phyloP scores from a whole-genome alignment of 2,329 filamentous ascomycete genomes.

The Leptoxyphium fumago region DNA sequence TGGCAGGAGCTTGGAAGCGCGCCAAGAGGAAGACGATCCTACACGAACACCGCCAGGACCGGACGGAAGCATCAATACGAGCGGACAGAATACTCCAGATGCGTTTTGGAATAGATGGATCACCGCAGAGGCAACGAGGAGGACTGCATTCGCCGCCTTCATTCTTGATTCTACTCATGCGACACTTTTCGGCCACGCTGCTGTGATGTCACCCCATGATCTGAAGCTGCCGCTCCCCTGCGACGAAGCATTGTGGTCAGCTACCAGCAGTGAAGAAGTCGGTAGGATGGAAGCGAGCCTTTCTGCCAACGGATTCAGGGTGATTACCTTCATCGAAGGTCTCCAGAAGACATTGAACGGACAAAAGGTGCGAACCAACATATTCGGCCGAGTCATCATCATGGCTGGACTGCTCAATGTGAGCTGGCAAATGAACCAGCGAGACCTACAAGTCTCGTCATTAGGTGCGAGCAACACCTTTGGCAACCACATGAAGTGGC shows the following conservation, averaged over 20 bases:
- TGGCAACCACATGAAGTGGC: slow-evolving; percentile 83
- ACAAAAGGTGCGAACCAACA: slow-evolving; percentile 77
- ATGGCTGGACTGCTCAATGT: slow-evolving; percentile 91
- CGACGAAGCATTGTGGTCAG: slow-evolving; percentile 84
- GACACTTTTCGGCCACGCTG: slow-evolving; percentile 95
- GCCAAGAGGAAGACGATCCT: slow-evolving; percentile 53
- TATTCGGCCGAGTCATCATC: slow-evolving; percentile 80
- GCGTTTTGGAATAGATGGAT: slow-evolving; percentile 97
- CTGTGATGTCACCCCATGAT: slow-evolving; percentile 93
- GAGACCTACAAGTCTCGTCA: slow-evolving; percentile 82
- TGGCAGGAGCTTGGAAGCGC: slow-evolving; percentile 73
- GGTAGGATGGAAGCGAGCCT: slow-evolving; percentile 69
- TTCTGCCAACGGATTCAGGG: slow-evolving; percentile 66
- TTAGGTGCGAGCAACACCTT: slow-evolving; percentile 66
- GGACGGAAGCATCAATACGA: slow-evolving; percentile 30
- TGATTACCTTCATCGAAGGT: slow-evolving; percentile 76
- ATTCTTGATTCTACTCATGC: slow-evolving; percentile 91
- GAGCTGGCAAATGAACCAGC: slow-evolving; percentile 94
- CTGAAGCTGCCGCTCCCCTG: slow-evolving; percentile 84
- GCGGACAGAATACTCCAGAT: slow-evolving; percentile 49
- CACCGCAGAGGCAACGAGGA: slow-evolving; percentile 75
- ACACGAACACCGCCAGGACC: slow-evolving; percentile 31
- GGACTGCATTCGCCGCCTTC: slow-evolving; percentile 86
- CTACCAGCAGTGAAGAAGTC: slow-evolving; percentile 75
- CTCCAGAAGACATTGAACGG: slow-evolving; percentile 77